A percentile compares a stretch with the other conserved stretches of the same genome.
Conservation (phyloP, 148 eudicot species). For the Persicaria tinctoria region DNA sequence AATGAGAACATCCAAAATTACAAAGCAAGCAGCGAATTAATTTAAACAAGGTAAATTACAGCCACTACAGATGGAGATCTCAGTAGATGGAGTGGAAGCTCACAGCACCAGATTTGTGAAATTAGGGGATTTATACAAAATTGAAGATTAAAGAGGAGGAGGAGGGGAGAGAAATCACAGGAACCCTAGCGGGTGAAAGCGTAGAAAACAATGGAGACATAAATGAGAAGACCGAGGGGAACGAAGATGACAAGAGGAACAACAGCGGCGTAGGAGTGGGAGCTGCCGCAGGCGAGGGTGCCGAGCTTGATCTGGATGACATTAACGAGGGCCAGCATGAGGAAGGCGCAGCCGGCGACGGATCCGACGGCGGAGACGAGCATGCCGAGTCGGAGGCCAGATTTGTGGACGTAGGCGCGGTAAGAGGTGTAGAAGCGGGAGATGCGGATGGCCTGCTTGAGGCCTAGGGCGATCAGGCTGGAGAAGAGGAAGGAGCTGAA, state of each 20-base stretch:
- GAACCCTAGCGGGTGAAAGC: slow-evolving; percentile 57
- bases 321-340: slow-evolving; percentile 68
- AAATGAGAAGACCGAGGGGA: slow-evolving; percentile 59
- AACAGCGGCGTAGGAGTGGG: slow-evolving; percentile 59
- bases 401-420: slow-evolving; percentile 35
- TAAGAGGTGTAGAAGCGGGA: slow-evolving; percentile 25
- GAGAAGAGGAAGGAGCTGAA: slow-evolving; percentile 76
- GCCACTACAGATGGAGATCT: no score
- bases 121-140: no score
- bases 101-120: no score
- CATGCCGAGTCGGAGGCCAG: slow-evolving; percentile 58
- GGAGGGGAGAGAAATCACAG: neutral
- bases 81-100: no score
- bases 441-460: slow-evolving; percentile 65
- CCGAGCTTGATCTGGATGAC: slow-evolving; percentile 87
- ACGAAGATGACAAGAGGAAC: slow-evolving; percentile 73
- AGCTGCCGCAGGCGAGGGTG: slow-evolving; percentile 53
- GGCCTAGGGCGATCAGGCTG: slow-evolving; percentile 55
- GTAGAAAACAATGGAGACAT: slow-evolving; percentile 50
- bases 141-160: no score
- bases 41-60: no score
- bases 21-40: no score
- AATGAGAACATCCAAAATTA: no score
- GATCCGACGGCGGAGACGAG: slow-evolving; percentile 71
- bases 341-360: slow-evolving; percentile 50